These are phyloP conservation scores for Chlorella sp. DNA, from an alignment of 139 green algal genomes.

Conservation along the genomic window DNA sequence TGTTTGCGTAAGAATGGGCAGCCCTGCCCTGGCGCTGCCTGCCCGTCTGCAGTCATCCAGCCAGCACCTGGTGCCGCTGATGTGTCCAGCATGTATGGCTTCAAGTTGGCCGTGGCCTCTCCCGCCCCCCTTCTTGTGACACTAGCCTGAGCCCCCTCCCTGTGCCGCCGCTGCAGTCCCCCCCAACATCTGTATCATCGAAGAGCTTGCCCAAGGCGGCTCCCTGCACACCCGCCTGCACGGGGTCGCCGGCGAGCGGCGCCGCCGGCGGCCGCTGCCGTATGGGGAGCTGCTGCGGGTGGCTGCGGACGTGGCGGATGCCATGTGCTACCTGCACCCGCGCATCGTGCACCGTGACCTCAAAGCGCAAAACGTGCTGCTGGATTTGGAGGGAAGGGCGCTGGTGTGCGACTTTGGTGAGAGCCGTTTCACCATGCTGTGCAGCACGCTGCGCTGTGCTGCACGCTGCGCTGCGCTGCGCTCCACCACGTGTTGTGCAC, in stretches of 20 bases:
- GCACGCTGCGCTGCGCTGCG: too few relatives aligned
- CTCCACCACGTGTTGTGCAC: too few relatives aligned
- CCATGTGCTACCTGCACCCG: slow-evolving; percentile 81
- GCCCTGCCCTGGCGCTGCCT: too few relatives aligned
- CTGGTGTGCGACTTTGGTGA: slow-evolving; percentile 82
- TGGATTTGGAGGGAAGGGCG: slow-evolving; percentile 61
- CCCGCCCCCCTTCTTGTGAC: too few relatives aligned
- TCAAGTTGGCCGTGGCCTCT: too few relatives aligned
- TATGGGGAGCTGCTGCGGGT: slow-evolving; percentile 54
- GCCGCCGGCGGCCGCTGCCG: slow-evolving; percentile 39
- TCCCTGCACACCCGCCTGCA: slow-evolving; percentile 67
- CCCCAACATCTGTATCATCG: slow-evolving; percentile 80
- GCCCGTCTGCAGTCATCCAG: too few relatives aligned
- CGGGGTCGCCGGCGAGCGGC: slow-evolving; percentile 27
- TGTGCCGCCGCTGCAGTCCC: slow-evolving; percentile 28
- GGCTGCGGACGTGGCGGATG: slow-evolving; percentile 67
- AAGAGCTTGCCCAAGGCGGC: slow-evolving; percentile 72
- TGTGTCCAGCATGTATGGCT: too few relatives aligned
- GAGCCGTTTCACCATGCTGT: background rate
- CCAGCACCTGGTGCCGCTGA: too few relatives aligned
- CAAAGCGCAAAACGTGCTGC: slow-evolving; percentile 74
- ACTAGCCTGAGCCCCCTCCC: too few relatives aligned
- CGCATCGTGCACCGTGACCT: slow-evolving; percentile 60
- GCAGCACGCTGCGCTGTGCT: too few relatives aligned
- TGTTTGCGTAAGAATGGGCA: too few relatives aligned